These are phyloP conservation scores for Perkinsus marinus DNA, from an alignment of 169 alveolate genomes.

Conservation along the genomic window DNA sequence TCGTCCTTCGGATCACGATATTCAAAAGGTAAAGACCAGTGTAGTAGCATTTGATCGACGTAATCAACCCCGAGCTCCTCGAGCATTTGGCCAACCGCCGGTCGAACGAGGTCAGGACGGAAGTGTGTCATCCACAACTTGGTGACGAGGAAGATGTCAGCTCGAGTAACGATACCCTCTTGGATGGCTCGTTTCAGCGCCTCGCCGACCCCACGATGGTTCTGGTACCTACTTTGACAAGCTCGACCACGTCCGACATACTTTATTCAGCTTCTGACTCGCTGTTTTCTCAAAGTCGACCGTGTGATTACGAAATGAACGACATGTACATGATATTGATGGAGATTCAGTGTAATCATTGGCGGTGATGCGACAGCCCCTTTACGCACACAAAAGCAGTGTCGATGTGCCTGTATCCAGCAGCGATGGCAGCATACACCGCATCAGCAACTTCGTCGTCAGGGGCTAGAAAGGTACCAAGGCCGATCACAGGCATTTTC, in stretches of 20 bases:
- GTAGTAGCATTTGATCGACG: conserved; percentile 32
- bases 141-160: conserved; percentile 30
- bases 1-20: background rate
- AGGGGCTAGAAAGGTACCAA: background rate
- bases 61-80: conserved; percentile 28
- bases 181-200: background rate
- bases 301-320: too few relatives aligned
- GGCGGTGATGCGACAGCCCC: background rate
- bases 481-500: background rate
- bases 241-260: too few relatives aligned
- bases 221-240: background rate
- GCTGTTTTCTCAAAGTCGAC: background rate
- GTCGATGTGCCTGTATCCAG: conserved; percentile 46
- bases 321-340: too few relatives aligned
- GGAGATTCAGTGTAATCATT: too few relatives aligned
- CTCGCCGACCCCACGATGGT: background rate
- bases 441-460: background rate
- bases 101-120: conserved; percentile 19
- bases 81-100: conserved; percentile 26
- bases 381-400: conserved; percentile 23
- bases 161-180: background rate
- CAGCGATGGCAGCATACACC: conserved; percentile 7
- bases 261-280: background rate
- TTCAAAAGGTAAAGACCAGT: conserved; percentile 28
- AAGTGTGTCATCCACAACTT: conserved; percentile 27